Conservation (phyloP, 257 asterid genomes). For the Capsicum baccatum region DNA sequence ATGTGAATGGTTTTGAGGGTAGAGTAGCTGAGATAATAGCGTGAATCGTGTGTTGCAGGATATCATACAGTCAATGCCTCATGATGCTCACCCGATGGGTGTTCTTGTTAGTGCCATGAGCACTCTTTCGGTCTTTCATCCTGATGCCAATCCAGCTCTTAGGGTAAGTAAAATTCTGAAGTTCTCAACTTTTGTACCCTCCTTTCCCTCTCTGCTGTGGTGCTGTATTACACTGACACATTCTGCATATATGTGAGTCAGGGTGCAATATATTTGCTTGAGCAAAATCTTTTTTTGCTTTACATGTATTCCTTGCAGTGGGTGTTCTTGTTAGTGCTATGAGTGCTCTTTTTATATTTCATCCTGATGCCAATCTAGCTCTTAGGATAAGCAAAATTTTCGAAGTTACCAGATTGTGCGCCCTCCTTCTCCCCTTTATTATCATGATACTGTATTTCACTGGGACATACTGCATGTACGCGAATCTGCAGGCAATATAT, state of each 20-base stretch:
- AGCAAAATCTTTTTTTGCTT: not conserved
- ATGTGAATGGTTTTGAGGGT: not conserved
- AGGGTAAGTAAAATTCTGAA: slow-evolving; percentile 61
- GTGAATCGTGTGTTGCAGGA: slow-evolving; percentile 60
- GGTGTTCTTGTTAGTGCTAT: slow-evolving; percentile 62
- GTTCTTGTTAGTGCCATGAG: slow-evolving; percentile 97
- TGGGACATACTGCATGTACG: not conserved
- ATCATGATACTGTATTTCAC: not conserved
- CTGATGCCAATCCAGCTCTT: slow-evolving; percentile 97
- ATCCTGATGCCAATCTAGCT: slow-evolving; percentile 97
- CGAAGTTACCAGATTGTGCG: not conserved
- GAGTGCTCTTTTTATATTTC: slow-evolving; percentile 89
- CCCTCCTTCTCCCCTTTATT: not conserved
- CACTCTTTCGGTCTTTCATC: slow-evolving; percentile 91
- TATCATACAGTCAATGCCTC: slow-evolving; percentile 96
- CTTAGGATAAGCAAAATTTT: slow-evolving; percentile 60
- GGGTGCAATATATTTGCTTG: not conserved
- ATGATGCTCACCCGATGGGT: slow-evolving; percentile 99
- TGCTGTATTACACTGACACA: not conserved
- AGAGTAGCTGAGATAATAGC: not conserved
- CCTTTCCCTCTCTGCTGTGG: not conserved
- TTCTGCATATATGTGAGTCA: not conserved
- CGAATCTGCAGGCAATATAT: not conserved
- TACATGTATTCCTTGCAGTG: not conserved
- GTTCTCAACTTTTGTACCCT: not conserved